Conservation (phyloP, 2,329 filamentous ascomycete genomes). For the Pestalotiopsis sp. region DNA sequence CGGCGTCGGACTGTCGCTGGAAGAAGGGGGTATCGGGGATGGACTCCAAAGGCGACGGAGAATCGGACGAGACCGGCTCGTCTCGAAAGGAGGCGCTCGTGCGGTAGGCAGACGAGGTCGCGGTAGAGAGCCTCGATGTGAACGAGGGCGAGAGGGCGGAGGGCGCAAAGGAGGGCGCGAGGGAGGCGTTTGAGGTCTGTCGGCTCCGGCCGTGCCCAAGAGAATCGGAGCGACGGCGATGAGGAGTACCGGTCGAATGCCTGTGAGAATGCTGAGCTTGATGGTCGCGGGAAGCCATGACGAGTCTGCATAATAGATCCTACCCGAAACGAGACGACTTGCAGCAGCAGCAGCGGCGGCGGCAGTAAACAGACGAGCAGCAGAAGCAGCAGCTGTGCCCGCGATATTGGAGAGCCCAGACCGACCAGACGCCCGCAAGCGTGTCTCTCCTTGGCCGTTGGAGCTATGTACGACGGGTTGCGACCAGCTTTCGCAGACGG, state of each 20-base stretch:
- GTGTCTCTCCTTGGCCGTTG: not conserved
- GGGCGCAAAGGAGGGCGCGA: conserved; percentile 3
- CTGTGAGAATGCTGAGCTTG: conserved; percentile 14
- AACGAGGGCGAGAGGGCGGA: conserved; percentile 13
- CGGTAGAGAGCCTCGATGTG: conserved; percentile 15
- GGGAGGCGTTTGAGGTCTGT: conserved; percentile 13
- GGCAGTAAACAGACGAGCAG: not conserved
- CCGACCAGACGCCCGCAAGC: not conserved
- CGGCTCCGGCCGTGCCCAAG: conserved; percentile 4
- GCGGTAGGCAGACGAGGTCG: conserved; percentile 10
- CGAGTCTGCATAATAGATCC: conserved; percentile 1
- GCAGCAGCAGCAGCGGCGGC: not conserved
- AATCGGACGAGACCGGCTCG: conserved; percentile 23
- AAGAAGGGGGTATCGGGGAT: conserved; percentile 61
- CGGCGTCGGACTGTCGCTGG: conserved; percentile 45
- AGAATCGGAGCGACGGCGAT: conserved; percentile 14
- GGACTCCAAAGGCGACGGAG: conserved; percentile 53
- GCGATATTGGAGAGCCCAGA: not conserved
- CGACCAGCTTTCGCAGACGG: not conserved
- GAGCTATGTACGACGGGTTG: not conserved
- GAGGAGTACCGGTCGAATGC: conserved; percentile 15
- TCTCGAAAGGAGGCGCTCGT: conserved; percentile 10
- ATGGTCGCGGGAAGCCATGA: conserved; percentile 9
- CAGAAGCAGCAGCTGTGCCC: not conserved
- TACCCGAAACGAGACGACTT: conserved; percentile 5